Percentiles rank a stretch among this genome's conserved stretches.
Evolutionary conservation across 2,329 filamentous ascomycete species (phyloP).

Genomic region (Endoconidiophora laricicola): DNA sequence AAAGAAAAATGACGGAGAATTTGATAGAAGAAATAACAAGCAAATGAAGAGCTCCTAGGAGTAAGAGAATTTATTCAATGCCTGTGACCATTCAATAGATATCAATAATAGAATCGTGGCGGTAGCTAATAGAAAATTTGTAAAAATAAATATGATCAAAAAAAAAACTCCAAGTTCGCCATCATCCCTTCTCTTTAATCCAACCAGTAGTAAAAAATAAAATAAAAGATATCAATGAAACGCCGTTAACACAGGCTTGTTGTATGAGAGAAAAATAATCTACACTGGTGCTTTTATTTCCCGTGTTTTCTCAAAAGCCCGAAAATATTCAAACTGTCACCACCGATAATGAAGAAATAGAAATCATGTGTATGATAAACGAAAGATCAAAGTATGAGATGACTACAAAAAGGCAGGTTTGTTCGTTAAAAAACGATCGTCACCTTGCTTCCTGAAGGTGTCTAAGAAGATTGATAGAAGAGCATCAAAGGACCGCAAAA

Average conservation of each 20-base stretch:
- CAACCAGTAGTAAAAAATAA: background rate
- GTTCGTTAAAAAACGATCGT: no score
- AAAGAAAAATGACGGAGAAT: background rate
- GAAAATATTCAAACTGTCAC: no score
- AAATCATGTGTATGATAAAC: slow-evolving; percentile 6
- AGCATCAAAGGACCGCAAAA: no score
- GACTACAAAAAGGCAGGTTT: no score
- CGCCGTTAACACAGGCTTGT: no score
- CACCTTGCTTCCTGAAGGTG: no score
- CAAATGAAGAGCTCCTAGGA: background rate
- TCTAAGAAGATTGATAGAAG: no score
- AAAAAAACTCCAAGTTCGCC: background rate
- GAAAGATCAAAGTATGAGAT: slow-evolving; percentile 3
- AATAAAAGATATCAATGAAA: background rate
- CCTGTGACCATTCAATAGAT: background rate
- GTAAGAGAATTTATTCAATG: background rate
- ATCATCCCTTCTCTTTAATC: background rate
- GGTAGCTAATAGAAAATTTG: background rate
- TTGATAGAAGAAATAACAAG: background rate
- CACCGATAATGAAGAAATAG: slow-evolving; percentile 2
- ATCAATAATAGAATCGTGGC: background rate
- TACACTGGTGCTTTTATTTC: no score
- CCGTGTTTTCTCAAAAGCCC: no score
- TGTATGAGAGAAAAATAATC: no score
- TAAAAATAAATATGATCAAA: background rate